These are phyloP conservation scores for Eurotiales sp. DNA, from an alignment of 2,329 filamentous ascomycete genomes.

Conservation along the genomic window DNA sequence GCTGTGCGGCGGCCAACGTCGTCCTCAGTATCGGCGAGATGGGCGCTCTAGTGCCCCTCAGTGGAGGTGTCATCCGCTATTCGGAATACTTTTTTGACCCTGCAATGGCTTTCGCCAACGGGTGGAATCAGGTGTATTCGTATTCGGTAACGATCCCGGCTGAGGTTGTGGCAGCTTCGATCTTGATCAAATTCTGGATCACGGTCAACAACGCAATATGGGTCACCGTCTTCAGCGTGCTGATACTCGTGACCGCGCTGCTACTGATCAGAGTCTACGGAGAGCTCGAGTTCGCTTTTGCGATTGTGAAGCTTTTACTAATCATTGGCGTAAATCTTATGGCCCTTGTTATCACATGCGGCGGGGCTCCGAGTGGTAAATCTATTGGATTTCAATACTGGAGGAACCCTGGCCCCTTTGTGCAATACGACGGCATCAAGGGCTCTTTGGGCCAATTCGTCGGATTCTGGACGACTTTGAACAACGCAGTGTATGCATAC, in stretches of 20 bases:
- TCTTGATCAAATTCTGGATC: conserved; percentile 62
- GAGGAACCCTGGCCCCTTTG: conserved; percentile 47
- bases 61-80: conserved; percentile 41
- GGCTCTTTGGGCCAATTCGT: conserved; percentile 46
- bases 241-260: conserved; percentile 53
- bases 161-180: conserved; percentile 62
- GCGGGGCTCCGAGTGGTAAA: conserved; percentile 47
- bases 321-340: conserved; percentile 51
- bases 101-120: conserved; percentile 40
- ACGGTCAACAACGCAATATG: conserved; percentile 44
- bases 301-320: conserved; percentile 50
- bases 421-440: conserved; percentile 45
- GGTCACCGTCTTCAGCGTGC: conserved; percentile 57
- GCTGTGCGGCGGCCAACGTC: conserved; percentile 43
- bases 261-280: conserved; percentile 50
- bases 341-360: conserved; percentile 54
- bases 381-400: conserved; percentile 52
- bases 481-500: conserved; percentile 45
- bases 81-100: conserved; percentile 42
- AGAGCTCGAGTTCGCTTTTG: conserved; percentile 53
- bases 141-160: too few relatives aligned
- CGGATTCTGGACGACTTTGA: conserved; percentile 48
- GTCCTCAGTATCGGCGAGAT: conserved; percentile 45
- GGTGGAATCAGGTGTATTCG: too few relatives aligned
- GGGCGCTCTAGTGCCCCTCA: conserved; percentile 41